Evolutionary conservation across 441 rosid species (phyloP).

Genomic region (Erodium moschatum): DNA sequence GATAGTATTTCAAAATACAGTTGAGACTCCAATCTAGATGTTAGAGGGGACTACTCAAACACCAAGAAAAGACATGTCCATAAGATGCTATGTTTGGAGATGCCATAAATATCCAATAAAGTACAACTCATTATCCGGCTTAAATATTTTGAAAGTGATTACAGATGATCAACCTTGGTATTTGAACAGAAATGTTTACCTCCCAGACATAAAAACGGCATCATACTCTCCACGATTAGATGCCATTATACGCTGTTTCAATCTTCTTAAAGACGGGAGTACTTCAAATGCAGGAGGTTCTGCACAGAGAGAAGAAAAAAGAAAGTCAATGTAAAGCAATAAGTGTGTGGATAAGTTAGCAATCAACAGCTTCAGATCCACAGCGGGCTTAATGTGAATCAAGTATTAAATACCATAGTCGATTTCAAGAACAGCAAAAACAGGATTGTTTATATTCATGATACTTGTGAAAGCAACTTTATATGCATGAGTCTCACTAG

Average conservation of each 20-base stretch:
- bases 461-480: background rate
- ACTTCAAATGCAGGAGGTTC: slow-evolving; percentile 89
- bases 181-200: slow-evolving; percentile 34
- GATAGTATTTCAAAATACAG: too few species aligned
- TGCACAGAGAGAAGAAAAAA: slow-evolving; percentile 24
- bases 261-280: slow-evolving; percentile 69
- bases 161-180: background rate
- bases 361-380: background rate
- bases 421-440: background rate
- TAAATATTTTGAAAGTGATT: background rate
- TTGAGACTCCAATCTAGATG: too few species aligned
- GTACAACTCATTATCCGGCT: too few species aligned
- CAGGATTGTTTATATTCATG: background rate
- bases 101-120: too few species aligned
- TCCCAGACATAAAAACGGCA: slow-evolving; percentile 94
- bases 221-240: slow-evolving; percentile 76
- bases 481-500: background rate
- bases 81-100: too few species aligned
- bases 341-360: background rate
- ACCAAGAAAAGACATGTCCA: too few species aligned
- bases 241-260: slow-evolving; percentile 66
- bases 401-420: background rate
- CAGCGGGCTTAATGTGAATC: background rate
- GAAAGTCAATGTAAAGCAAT: background rate
- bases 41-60: too few species aligned